A percentile compares a stretch with the other conserved stretches of the same genome.
Evolutionary conservation across 345 rosid species (phyloP).

Genomic region (Syzygium grande): DNA sequence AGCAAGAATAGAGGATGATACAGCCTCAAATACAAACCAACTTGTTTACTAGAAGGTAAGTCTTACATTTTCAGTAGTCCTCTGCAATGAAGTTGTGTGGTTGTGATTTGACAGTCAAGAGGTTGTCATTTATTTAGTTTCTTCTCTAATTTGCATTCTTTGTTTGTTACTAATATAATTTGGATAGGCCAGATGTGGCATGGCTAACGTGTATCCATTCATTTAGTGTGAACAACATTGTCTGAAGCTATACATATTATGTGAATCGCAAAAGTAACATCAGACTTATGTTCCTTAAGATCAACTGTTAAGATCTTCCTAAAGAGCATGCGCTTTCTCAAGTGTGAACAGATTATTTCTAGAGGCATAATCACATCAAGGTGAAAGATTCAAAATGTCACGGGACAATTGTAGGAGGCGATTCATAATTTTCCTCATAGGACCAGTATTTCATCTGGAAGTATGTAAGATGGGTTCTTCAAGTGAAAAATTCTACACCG

Average conservation of each 20-base stretch:
- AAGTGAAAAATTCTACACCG: not conserved
- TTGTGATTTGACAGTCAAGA: too few species aligned
- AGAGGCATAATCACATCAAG: not conserved
- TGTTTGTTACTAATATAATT: too few species aligned
- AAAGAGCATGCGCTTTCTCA: not conserved
- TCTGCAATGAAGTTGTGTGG: too few species aligned
- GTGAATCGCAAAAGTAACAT: not conserved
- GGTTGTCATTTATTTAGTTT: too few species aligned
- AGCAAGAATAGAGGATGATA: not conserved
- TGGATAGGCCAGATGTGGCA: too few species aligned
- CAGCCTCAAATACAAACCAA: too few species aligned
- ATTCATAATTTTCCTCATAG: not conserved
- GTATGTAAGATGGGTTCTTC: not conserved
- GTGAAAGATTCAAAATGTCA: not conserved
- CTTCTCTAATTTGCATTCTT: too few species aligned
- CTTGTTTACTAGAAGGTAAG: too few species aligned
- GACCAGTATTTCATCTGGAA: not conserved
- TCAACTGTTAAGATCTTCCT: not conserved
- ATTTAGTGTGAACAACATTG: too few species aligned
- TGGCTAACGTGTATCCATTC: not conserved
- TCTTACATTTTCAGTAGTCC: too few species aligned
- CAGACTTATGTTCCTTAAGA: not conserved
- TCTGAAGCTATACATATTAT: too few species aligned
- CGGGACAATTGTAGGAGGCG: not conserved
- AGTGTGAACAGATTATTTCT: not conserved